Conservation (phyloP, 225 moss, liverwort and hornwort species). For the Pseudisothecium myosuroides region DNA sequence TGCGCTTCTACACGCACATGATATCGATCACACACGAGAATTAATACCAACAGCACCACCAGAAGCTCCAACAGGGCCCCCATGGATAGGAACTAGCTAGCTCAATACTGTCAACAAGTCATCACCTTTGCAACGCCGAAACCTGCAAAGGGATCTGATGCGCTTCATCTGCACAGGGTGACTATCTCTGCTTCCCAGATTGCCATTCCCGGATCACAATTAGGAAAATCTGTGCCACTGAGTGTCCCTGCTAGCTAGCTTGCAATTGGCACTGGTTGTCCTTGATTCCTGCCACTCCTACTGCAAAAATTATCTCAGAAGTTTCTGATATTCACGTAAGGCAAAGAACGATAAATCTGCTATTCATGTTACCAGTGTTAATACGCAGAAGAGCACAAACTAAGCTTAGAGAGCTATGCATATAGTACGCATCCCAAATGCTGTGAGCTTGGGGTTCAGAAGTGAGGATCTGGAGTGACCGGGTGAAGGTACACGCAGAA, state of each 20-base stretch:
- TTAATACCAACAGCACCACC: not conserved
- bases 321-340: not conserved
- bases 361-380: not conserved
- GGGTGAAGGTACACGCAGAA: not conserved
- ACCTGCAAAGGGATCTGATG: not conserved
- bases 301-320: not conserved
- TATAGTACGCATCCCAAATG: not conserved
- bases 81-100: not conserved
- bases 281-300: not conserved
- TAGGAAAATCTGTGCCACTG: not conserved
- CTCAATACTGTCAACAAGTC: not conserved
- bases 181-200: not conserved
- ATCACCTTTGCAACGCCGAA: not conserved
- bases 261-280: not conserved
- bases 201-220: not conserved
- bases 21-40: not conserved
- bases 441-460: not conserved
- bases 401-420: not conserved
- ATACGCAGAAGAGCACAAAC: not conserved
- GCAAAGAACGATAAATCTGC: not conserved
- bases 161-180: not conserved
- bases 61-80: not conserved
- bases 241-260: not conserved
- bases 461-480: not conserved
- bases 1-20: not conserved